Conservation (phyloP, 371 early-diverging fungal genomes). For the Thermomucor indicae-seudaticae region DNA sequence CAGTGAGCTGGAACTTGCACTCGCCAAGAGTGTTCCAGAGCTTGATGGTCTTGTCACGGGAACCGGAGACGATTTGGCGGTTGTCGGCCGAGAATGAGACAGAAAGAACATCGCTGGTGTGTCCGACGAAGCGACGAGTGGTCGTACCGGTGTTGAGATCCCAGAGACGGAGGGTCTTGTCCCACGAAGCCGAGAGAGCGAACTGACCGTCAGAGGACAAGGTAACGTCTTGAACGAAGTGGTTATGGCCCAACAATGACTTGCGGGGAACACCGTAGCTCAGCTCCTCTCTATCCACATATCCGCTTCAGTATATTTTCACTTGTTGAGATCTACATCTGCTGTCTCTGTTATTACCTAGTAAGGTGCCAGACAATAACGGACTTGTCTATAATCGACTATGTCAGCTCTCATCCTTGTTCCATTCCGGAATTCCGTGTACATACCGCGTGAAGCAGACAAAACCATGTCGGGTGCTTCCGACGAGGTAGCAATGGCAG, state of each 20-base stretch:
- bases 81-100: conserved; percentile 99
- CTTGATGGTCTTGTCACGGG: conserved; percentile 98
- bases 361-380: conserved; percentile 95
- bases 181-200: conserved; percentile 97
- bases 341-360: conserved; percentile 26
- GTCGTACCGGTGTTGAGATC: conserved; percentile 92
- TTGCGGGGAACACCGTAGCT: conserved; percentile 91
- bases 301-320: background rate
- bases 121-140: conserved; percentile 95
- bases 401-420: background rate
- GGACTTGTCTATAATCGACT: conserved; percentile 73
- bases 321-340: background rate
- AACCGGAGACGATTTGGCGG: conserved; percentile 97
- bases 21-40: conserved; percentile 99
- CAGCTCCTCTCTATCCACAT: conserved; percentile 65
- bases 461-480: conserved; percentile 91
- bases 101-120: conserved; percentile 95
- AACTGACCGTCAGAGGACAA: conserved; percentile 98
- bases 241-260: conserved; percentile 94
- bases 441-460: conserved; percentile 89
- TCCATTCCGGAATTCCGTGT: background rate
- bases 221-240: conserved; percentile 96
- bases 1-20: conserved; percentile 95
- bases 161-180: conserved; percentile 98
- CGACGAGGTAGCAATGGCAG: conserved; percentile 90